A percentile compares a stretch with the other conserved stretches of the same genome.
Evolutionary conservation across 192 early-diverging fungal genomes (phyloP).

Genomic region (Umbelopsis ramanniana): DNA sequence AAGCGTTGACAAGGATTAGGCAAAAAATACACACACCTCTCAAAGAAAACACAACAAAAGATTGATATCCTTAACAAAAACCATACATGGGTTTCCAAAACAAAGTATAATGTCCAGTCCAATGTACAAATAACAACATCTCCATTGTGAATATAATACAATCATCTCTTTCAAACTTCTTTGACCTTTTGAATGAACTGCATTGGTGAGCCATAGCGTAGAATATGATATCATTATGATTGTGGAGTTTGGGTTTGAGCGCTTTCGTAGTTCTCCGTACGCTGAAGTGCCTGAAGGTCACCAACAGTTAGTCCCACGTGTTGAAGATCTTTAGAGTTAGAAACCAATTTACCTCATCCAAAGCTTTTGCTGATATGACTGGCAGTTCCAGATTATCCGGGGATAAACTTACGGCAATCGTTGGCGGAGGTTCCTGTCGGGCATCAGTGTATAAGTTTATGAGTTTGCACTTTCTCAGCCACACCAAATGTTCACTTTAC

Average conservation of each 20-base stretch:
- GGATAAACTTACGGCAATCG: background rate
- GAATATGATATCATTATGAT: background rate
- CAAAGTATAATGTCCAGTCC: background rate
- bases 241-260: background rate
- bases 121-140: slow-evolving; percentile 2
- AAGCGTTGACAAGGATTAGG: slow-evolving; percentile 5
- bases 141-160: slow-evolving; percentile 5
- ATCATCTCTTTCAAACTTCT: background rate
- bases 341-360: background rate
- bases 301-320: background rate
- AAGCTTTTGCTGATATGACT: background rate
- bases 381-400: background rate
- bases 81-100: background rate
- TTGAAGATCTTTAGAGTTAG: background rate
- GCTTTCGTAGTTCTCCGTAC: background rate
- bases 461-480: background rate
- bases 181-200: background rate
- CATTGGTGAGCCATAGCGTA: background rate
- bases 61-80: background rate
- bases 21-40: background rate
- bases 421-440: slow-evolving; percentile 2
- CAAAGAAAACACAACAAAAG: background rate
- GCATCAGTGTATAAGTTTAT: background rate
- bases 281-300: background rate
- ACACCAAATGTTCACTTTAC: background rate